A percentile compares a stretch with the other conserved stretches of the same genome.
Conservation (phyloP, 176 grass and related monocot genomes). For the Melocanna baccifera region DNA sequence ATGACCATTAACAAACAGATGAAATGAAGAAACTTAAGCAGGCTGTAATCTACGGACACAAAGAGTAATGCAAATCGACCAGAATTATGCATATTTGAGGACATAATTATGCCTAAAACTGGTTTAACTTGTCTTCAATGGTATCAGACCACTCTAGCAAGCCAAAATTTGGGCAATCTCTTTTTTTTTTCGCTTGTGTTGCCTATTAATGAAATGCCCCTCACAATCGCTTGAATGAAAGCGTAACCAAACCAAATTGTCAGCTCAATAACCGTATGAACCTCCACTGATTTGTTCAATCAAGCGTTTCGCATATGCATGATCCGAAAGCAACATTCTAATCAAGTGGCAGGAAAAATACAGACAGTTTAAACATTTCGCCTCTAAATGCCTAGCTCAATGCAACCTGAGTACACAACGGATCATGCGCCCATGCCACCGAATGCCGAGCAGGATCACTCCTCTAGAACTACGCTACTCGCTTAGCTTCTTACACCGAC, state of each 20-base stretch:
- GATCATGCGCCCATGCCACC: slow-evolving; percentile 8
- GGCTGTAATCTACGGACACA: not conserved
- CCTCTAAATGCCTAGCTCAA: not conserved
- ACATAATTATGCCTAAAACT: not conserved
- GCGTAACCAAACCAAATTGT: not conserved
- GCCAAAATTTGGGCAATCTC: not conserved
- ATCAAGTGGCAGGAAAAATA: not conserved
- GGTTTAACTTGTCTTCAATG: not conserved
- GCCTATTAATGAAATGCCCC: not conserved
- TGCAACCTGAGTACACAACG: not conserved
- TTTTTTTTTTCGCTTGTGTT: not conserved
- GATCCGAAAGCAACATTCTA: not conserved
- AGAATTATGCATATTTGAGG: not conserved
- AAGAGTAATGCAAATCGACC: not conserved
- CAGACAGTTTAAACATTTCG: not conserved
- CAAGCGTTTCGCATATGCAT: too few species aligned
- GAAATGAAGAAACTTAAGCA: not conserved
- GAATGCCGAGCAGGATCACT: not conserved
- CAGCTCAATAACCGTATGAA: not conserved
- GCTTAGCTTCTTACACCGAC: not conserved
- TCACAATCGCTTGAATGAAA: not conserved
- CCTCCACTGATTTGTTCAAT: not conserved
- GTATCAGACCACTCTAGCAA: not conserved
- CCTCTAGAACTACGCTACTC: not conserved
- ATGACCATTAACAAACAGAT: not conserved